Base-by-base conservation (phyloP, 1,139 yeast species). In the Sugiyamaella japonica region DNA sequence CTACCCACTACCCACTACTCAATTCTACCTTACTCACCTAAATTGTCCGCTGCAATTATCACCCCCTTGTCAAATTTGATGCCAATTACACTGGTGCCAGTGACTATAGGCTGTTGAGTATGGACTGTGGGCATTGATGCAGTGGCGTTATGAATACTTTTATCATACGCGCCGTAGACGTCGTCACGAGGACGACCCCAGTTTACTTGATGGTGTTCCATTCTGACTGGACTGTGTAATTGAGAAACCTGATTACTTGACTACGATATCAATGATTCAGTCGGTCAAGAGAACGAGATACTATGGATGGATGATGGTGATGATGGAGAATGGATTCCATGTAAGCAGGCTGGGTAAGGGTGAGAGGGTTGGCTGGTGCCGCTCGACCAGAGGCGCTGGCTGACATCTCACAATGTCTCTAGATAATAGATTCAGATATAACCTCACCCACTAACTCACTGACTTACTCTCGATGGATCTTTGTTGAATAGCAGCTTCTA, bases 141-240 rank as follows among this genome's bases (percentile, higher is more conserved):
- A 45, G 69, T 69, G n/a, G 88, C 81, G 61, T 83, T 75, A 60
- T 96, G 90, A 68, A 90, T 89, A 48, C 79, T 73, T 49, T 77
- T 75, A 71, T 86, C 87, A 74, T 90, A 93, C 12, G 76, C 71
- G 13, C 99, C 99, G 67, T 93, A 93, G 2, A 84, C 78, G 49
- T 80, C 83, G 69, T 86, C 84, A 52, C 85, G 78, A 58, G 98
- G 98, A 74, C 97, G 87, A 17, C 98, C 99, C 99, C 99, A 93
- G 64, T 80, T 79, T 65, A 78, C 85, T 63, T 97, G 98, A 77
- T 87, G 89, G 89, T 93, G 98, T 68, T 93, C 88, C 99, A 93
- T 91, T 56, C n/a, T 32, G 17, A 9, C 15, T 17, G 15, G 8
- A 16, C 40, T 8, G 17, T 44, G 40, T 39, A 34, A 44, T 44